Base-by-base conservation (phyloP, 768 basidiomycete species). In the Chlorophyllum brunneum region DNA sequence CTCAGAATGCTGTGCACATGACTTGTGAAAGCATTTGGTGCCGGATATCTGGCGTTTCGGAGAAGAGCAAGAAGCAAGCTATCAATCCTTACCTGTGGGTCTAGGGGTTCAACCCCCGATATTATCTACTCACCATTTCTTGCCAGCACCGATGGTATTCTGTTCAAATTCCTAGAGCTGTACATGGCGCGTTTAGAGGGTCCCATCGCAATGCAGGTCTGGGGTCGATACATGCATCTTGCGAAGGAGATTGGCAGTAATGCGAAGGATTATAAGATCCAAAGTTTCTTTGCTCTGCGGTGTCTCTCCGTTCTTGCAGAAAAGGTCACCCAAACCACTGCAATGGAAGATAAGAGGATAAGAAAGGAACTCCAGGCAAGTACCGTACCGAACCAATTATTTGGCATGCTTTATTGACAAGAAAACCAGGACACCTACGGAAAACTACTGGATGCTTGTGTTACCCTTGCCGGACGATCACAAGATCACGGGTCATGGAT, bases 141-240 rank as follows among this genome's bases (percentile, higher is more conserved):
- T 58, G 18, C n/a, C 44, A 95, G 92, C 54, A 78, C 81, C 31
- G 91, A 93, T 54, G 67, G 70, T 3, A 75, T 77, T 13, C 61
- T 93, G n/a, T 93, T 92, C 74, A 80, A 77, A 26, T 98, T 98
- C 65, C 72, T 98, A 40, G 93, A 98, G 62, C 82, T 83, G 49
- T 98, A 98, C 63, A 65, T 98, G 24, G 70, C 70, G 15, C 81
- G 85, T 8, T 67, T 98, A 36, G 97, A 98, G 66, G 92, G 92
- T 0, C 92, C 97, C 0, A 71, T 97, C 30, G 95, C 92, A 2
- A 76, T 94, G 9, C 97, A 98, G 69, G 88, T 98, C 16, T 98
- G 95, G 95, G 67, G 71, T 37, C 80, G 90, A 16, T 86, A 85
- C 61, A 71, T 91, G 56, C 80, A 84, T 43, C 72, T 98, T 37